Base-by-base conservation (phyloP, 2,329 filamentous ascomycete species). In the Thelonectria blattea region DNA sequence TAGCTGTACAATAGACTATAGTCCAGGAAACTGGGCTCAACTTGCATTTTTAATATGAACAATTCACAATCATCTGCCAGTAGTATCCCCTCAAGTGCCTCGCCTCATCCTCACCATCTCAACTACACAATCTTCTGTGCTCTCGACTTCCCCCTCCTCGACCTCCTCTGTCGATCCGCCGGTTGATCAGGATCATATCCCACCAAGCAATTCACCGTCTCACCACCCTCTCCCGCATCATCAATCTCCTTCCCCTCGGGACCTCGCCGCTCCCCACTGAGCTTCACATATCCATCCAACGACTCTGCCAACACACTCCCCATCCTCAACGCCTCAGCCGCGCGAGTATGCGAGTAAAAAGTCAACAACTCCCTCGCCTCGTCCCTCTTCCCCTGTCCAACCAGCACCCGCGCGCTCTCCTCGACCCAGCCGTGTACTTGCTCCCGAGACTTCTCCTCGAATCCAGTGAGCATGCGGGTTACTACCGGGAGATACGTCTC, bases 121-220 rank as follows among this genome's bases (percentile, higher is more conserved):
- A 24, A 24, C 22, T 24, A 24, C 22, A 24, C 22, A 24, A 24
- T 24, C 17, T 11, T 53, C 8, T 24, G 27, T 17, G 12, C 17
- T 7, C 27, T 39, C 15, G 41, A 34, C 3, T 12, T 32, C 1
- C 51, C n/a, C 27, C 20, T 46, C 10, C 9, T 53, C 14, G 17
- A 34, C 18, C 3, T 27, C 14, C 30, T 30, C 39, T 59, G 56
- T 46, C 41, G 47, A 9, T 59, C 47, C 7, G 51, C 46, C 4
- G 67, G 67, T 32, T 68, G 59, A 1, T 69, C 67, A 3, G 67
- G 67, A 5, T 69, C 67, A 17, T 53, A 68, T 2, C 65, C 67
- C 1, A 69, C 65, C 17, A 69, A 58, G 14, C 67, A 69, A 22
- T 69, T 69, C 0, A 69, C 67, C 1, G 67, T 69, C 43, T 69